Base-by-base conservation (phyloP, 768 basidiomycete species). In the Gymnopilus junonius region DNA sequence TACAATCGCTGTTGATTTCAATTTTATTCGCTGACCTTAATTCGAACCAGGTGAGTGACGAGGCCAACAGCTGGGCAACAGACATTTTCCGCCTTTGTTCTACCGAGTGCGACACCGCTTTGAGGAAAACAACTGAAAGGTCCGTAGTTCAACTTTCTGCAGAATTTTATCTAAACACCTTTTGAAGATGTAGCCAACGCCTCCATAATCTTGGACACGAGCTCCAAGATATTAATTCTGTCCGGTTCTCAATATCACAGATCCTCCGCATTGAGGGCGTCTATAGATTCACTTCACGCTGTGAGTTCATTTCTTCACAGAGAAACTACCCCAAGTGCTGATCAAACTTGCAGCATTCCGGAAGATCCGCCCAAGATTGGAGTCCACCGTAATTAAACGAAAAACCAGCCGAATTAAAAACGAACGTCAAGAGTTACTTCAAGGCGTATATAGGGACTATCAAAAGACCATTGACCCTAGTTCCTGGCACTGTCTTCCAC, bases 401-500 rank as follows among this genome's bases (percentile, higher is more conserved):
- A 71, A 71, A 32, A 37, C 55, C 20, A 23, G 2, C 1, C 61
- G 69, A 37, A 50, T 70, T 8, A 62, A 63, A 55, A 20, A 2
- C 31, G 68, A 71, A 56, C 68, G 70, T 29, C 63, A 58, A 42
- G 43, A 45, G 6, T 55, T 67, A 17, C 35, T 69, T 23, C 56
- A 68, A 54, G 34, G 46, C 23, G 65, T 68, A 39, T 71, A 69
- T 42, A 45, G 23, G 35, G 61, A 68, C 25, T 71, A 68, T 42
- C 60, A 60, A 21, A 68, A 69, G 60, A 34, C 67, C 11, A 31
- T 56, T 11, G n/a, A 45, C 8, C 68, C 70, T 12, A 51, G 64
- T 34, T 23, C 56, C 14, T 71, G 70, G 70, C 63, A 67, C 27
- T 69, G 59, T 40, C 64, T 68, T 39, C 69, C 70, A 4, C 67